Conservation (phyloP, 2,329 filamentous ascomycete genomes). For the Daldinia sp. region DNA sequence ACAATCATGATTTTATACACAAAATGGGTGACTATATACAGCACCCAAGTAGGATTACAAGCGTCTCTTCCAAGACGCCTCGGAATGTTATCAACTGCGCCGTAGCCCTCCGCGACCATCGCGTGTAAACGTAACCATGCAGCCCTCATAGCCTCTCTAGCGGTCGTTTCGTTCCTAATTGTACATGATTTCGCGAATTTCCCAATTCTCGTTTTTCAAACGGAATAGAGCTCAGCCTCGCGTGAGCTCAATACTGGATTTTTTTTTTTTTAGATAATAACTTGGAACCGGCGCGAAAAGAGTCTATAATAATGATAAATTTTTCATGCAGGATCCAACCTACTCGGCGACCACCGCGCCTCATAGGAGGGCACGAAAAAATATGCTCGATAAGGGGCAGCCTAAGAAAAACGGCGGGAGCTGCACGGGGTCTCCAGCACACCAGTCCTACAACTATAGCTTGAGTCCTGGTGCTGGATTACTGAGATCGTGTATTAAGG, state of each 20-base stretch:
- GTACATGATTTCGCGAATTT: conserved; percentile 30
- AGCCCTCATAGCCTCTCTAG: conserved; percentile 26
- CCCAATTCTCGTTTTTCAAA: conserved; percentile 18
- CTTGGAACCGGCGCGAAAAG: conserved; percentile 23
- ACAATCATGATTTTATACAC: conserved; percentile 32
- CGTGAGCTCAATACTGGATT: conserved; percentile 13
- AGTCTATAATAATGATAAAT: conserved; percentile 35
- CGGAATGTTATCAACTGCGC: conserved; percentile 24
- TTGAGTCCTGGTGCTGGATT: conserved; percentile 8
- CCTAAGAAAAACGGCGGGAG: conserved; percentile 10
- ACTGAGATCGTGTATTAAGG: conserved; percentile 25
- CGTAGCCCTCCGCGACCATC: conserved; percentile 16
- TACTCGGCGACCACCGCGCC: conserved; percentile 7
- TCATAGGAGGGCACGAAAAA: conserved; percentile 15
- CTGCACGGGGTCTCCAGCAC: conserved; percentile 21
- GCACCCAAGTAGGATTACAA: conserved; percentile 35
- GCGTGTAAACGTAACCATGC: conserved; percentile 22
- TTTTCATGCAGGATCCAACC: conserved; percentile 26
- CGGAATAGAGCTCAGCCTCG: conserved; percentile 19
- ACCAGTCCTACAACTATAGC: conserved; percentile 9
- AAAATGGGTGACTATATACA: conserved; percentile 35
- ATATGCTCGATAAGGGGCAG: conserved; percentile 27
- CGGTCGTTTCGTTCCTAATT: conserved; percentile 25
- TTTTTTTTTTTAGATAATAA: conserved; percentile 23
- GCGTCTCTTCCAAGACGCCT: conserved; percentile 17